Conservation (phyloP, 2,329 filamentous ascomycete genomes). For the Aspergillus sp. region DNA sequence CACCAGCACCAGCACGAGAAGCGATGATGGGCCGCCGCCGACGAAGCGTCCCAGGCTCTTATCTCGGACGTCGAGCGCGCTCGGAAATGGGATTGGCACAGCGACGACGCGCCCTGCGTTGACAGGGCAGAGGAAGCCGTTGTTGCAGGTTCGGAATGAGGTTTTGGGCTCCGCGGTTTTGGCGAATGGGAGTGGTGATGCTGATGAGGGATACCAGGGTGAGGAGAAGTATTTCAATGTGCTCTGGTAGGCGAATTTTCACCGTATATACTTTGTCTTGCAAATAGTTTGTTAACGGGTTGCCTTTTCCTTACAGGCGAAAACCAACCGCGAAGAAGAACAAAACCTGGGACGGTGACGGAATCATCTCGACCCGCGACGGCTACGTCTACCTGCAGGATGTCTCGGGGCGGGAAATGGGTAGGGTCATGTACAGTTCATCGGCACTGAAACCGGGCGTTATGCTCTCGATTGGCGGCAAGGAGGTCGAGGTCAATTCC, state of each 20-base stretch:
- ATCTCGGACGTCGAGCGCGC: slow-evolving; percentile 19
- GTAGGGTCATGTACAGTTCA: slow-evolving; percentile 58
- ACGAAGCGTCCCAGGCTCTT: slow-evolving; percentile 45
- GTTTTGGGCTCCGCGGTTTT: slow-evolving; percentile 19
- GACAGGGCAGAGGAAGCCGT: slow-evolving; percentile 33
- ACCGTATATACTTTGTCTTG: background rate
- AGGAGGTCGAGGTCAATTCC: slow-evolving; percentile 70
- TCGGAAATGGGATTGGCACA: background rate
- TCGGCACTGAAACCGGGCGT: slow-evolving; percentile 64
- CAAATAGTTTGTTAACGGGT: background rate
- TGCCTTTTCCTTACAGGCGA: slow-evolving; percentile 52
- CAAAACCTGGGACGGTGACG: slow-evolving; percentile 78
- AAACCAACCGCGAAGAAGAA: slow-evolving; percentile 74
- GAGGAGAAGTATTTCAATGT: slow-evolving; percentile 52
- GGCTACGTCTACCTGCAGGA: slow-evolving; percentile 67
- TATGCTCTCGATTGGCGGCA: slow-evolving; percentile 65
- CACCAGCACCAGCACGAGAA: slow-evolving; percentile 9
- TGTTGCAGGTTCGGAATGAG: slow-evolving; percentile 37
- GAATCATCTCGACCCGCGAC: slow-evolving; percentile 61
- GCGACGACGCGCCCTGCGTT: slow-evolving; percentile 15
- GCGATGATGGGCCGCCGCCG: slow-evolving; percentile 20
- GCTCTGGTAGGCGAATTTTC: slow-evolving; percentile 45
- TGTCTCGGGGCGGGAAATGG: slow-evolving; percentile 66
- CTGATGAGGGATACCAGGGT: slow-evolving; percentile 18
- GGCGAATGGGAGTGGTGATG: background rate